Evolutionary conservation across 345 rosid species (phyloP).

Genomic region (Noccaea bulbosa): DNA sequence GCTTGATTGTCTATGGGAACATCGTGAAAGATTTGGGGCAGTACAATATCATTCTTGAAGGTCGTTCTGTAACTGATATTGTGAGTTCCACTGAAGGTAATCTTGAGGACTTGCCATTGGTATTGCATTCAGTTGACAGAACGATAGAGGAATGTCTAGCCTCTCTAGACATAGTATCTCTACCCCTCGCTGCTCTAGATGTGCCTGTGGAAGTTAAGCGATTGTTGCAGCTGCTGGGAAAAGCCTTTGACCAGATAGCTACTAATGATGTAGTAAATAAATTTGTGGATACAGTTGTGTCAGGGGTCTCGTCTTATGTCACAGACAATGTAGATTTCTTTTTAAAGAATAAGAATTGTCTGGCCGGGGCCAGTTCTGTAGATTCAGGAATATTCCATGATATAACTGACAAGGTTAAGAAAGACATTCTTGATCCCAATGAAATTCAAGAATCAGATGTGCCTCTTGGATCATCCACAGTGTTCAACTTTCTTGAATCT

Average conservation of each 20-base stretch:
- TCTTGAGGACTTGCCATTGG: conserved; percentile 91
- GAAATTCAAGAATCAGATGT: conserved; percentile 51
- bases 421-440: conserved; percentile 59
- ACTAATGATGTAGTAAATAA: conserved; percentile 56
- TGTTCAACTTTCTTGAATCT: conserved; percentile 55
- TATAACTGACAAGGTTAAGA: conserved; percentile 56
- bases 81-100: conserved; percentile 87
- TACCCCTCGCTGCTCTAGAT: conserved; percentile 59
- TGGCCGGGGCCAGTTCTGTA: conserved; percentile 46
- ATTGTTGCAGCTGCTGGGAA: conserved; percentile 65
- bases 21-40: conserved; percentile 98
- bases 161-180: conserved; percentile 67
- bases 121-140: conserved; percentile 66
- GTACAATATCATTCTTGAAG: conserved; percentile 91
- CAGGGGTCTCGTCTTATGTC: conserved; percentile 63
- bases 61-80: conserved; percentile 82
- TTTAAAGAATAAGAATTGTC: conserved; percentile 51
- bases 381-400: conserved; percentile 51
- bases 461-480: conserved; percentile 43
- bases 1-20: conserved; percentile 90
- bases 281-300: conserved; percentile 56
- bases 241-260: conserved; percentile 59
- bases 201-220: conserved; percentile 71
- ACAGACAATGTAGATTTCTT: conserved; percentile 48
- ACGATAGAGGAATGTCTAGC: conserved; percentile 70